phyloP scores from a whole-genome alignment of 2,329 filamentous ascomycete species.

The Pyricularia grisea region DNA sequence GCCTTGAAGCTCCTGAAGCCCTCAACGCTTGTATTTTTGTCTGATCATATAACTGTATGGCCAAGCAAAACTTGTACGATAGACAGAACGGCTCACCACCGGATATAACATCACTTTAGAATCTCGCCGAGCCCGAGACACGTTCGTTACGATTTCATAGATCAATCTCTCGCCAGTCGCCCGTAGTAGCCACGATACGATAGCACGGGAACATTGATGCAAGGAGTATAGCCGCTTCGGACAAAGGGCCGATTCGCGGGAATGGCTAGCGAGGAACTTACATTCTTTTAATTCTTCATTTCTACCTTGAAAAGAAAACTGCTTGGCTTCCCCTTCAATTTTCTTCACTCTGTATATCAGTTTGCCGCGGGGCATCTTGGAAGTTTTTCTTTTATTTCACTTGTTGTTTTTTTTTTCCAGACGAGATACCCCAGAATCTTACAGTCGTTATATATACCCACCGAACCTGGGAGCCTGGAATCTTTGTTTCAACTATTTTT shows the following conservation, averaged over 20 bases:
- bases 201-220: neutral
- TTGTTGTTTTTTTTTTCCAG: neutral
- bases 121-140: neutral
- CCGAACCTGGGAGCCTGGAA: neutral
- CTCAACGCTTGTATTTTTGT: neutral
- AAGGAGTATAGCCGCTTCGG: neutral
- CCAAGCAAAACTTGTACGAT: neutral
- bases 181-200: neutral
- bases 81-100: neutral
- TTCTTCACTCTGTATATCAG: neutral
- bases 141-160: neutral
- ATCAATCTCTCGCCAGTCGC: neutral
- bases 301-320: neutral
- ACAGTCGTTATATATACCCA: neutral
- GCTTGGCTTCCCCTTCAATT: neutral
- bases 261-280: neutral
- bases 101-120: neutral
- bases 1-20: neutral
- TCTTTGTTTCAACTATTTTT: neutral
- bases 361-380: neutral
- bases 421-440: constrained; percentile 1
- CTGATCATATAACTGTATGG: neutral
- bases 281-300: neutral
- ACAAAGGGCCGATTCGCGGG: neutral
- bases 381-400: neutral